Base-by-base conservation (phyloP, 305 asterid species). In the Fraxinus xanthoxyloides region DNA sequence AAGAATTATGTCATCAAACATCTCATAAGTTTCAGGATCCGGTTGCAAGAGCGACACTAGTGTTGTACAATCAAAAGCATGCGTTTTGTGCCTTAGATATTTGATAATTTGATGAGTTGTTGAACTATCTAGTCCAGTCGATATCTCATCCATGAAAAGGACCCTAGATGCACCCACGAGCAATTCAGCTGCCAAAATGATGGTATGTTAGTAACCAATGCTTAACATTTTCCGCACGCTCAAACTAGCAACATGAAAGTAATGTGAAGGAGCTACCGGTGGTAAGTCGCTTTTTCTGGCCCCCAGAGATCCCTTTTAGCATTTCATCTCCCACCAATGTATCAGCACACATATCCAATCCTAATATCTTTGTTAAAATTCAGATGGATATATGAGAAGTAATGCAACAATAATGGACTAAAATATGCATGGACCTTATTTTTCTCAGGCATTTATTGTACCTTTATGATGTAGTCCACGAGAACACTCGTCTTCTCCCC, bases 261-360 rank as follows among this genome's bases (percentile, higher is more conserved):
- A 76, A 76, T 61, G 36, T 35, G 79, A 77, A 80, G 79, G 70
- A 84, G 73, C 63, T 87, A 92, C 97, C 97, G 2, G 95, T 91
- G 1, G 96, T 93, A 15, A 93, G 93, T 26, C 97, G 88, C 90
- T 91, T 93, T 82, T 88, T 93, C 79, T 93, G 97, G 72, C 97
- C 97, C 54, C 97, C 97, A 28, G 97, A 93, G 83, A 93, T 91
- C 77, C 97, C 97, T 86, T 90, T 91, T 28, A 91, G 90, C 96
- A 93, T 93, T 86, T 93, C 97, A 83, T 91, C 95, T 81, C 97
- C 97, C 79, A 93, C 96, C 87, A 93, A 78, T 85, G 97, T 91
- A 87, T 91, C 91, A 48, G 92, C 95, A 85, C 97, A 93, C 65
- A 89, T 87, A 85, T 93, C 97, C 90, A 93, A 84, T 86, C 97